Evolutionary conservation across 352 stramenopile species (phyloP).

Genomic region (Pythium apleroticum): DNA sequence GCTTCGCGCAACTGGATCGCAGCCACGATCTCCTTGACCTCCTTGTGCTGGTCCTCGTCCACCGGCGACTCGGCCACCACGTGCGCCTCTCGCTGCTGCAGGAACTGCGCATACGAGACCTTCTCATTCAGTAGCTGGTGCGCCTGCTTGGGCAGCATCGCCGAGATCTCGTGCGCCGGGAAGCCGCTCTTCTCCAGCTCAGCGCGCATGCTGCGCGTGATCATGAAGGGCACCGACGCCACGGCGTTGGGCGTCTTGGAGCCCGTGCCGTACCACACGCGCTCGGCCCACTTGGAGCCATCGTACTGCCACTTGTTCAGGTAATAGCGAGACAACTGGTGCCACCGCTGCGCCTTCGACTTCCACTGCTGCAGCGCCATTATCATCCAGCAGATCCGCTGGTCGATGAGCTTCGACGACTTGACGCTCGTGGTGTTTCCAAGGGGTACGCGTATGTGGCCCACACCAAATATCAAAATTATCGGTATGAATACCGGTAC

Average conservation of each 20-base stretch:
- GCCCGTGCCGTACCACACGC: conserved; percentile 67
- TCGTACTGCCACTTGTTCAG: conserved; percentile 86
- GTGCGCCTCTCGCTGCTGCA: conserved; percentile 37
- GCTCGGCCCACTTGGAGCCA: conserved; percentile 68
- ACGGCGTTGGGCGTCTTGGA: conserved; percentile 40
- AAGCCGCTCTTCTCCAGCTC: conserved; percentile 61
- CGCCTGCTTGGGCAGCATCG: conserved; percentile 51
- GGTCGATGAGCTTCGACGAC: neutral
- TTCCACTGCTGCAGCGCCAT: conserved; percentile 43
- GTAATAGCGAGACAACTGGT: conserved; percentile 74
- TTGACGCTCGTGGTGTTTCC: neutral
- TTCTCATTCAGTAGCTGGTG: conserved; percentile 65
- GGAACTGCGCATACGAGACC: conserved; percentile 53
- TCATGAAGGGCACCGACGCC: conserved; percentile 84
- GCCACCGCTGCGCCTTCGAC: conserved; percentile 52
- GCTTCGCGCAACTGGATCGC: conserved; percentile 20
- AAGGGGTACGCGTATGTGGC: neutral
- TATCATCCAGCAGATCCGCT: conserved; percentile 9
- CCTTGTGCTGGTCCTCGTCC: conserved; percentile 10
- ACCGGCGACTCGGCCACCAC: conserved; percentile 17
- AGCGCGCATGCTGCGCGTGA: conserved; percentile 70
- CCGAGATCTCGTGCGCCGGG: conserved; percentile 56
- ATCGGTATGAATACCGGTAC: neutral
- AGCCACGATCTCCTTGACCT: conserved; percentile 28
- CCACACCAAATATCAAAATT: neutral